Percentiles rank a stretch among this genome's conserved stretches.
Conservation (phyloP, 495 filamentous ascomycete genomes). For the Penicillium silybi region DNA sequence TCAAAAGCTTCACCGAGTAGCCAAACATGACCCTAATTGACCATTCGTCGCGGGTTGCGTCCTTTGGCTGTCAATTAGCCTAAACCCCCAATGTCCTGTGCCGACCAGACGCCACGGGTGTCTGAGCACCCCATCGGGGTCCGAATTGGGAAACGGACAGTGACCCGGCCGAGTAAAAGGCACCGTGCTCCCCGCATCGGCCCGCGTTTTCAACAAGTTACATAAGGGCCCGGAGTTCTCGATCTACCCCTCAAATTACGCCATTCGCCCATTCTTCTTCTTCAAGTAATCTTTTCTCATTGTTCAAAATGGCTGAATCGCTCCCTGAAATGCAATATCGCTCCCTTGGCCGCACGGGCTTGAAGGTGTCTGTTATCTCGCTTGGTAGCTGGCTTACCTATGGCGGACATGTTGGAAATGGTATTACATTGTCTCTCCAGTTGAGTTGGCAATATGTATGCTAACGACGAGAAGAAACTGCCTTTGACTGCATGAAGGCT, state of each 20-base stretch:
- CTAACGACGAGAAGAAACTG: slow-evolving; percentile 45
- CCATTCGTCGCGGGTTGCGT: neutral
- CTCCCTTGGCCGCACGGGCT: slow-evolving; percentile 67
- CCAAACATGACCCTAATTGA: too few relatives aligned
- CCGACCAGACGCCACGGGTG: neutral
- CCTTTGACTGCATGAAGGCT: slow-evolving; percentile 66
- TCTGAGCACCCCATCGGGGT: neutral
- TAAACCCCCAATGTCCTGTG: slow-evolving; percentile 1
- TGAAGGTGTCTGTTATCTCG: slow-evolving; percentile 71
- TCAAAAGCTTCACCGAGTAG: neutral
- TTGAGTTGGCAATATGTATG: neutral
- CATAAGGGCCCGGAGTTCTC: neutral
- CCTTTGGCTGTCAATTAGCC: slow-evolving; percentile 5
- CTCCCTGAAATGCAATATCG: slow-evolving; percentile 71
- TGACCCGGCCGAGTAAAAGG: neutral
- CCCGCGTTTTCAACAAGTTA: slow-evolving; percentile 1
- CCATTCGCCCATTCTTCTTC: neutral
- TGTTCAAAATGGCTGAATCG: slow-evolving; percentile 18
- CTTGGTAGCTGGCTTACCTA: slow-evolving; percentile 77
- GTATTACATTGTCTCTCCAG: slow-evolving; percentile 30
- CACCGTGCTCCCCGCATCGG: slow-evolving; percentile 13
- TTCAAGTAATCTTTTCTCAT: neutral
- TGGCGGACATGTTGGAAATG: slow-evolving; percentile 69
- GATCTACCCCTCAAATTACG: neutral
- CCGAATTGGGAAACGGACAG: neutral